A percentile compares a stretch with the other conserved stretches of the same genome.
phyloP scores from a whole-genome alignment of 2,329 filamentous ascomycete genomes.

The Arachnopeziza araneosa region DNA sequence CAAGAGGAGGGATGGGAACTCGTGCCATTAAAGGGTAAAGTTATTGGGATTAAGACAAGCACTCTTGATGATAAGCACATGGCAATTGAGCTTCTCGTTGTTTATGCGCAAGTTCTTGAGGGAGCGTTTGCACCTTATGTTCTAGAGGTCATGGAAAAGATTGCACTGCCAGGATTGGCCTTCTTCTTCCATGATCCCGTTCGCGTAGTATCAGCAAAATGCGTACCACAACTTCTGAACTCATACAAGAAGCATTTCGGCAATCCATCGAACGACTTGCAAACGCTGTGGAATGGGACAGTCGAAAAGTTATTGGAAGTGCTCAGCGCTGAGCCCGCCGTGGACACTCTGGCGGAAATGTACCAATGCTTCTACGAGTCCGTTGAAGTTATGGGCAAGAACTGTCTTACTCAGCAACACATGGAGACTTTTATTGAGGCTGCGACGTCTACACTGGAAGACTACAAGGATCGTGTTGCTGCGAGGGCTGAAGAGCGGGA shows the following conservation, averaged over 20 bases:
- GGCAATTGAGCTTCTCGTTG: conserved; percentile 96
- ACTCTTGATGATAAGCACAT: conserved; percentile 98
- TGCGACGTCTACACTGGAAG: conserved; percentile 78
- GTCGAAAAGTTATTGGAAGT: conserved; percentile 91
- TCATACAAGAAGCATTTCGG: conserved; percentile 93
- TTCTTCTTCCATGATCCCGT: conserved; percentile 99
- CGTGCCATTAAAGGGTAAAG: conserved; percentile 93
- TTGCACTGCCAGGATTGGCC: conserved; percentile 84
- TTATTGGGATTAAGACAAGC: conserved; percentile 96
- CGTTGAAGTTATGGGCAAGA: conserved; percentile 85
- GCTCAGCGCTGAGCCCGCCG: conserved; percentile 85
- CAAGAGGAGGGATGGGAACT: conserved; percentile 97
- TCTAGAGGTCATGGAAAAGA: conserved; percentile 90
- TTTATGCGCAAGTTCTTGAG: conserved; percentile 95
- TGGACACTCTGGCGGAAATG: conserved; percentile 96
- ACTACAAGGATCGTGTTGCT: conserved; percentile 84
- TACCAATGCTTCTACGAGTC: conserved; percentile 99
- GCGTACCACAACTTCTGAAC: conserved; percentile 87
- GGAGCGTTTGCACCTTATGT: conserved; percentile 89
- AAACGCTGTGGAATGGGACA: conserved; percentile 77
- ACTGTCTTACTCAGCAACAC: conserved; percentile 70
- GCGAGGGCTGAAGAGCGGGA: conserved; percentile 78
- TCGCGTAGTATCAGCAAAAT: conserved; percentile 87
- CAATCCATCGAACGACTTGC: conserved; percentile 69
- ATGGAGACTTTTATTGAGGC: conserved; percentile 86